phyloP scores from a whole-genome alignment of 129 eudicot genomes.

The Saposhnikovia divaricata region DNA sequence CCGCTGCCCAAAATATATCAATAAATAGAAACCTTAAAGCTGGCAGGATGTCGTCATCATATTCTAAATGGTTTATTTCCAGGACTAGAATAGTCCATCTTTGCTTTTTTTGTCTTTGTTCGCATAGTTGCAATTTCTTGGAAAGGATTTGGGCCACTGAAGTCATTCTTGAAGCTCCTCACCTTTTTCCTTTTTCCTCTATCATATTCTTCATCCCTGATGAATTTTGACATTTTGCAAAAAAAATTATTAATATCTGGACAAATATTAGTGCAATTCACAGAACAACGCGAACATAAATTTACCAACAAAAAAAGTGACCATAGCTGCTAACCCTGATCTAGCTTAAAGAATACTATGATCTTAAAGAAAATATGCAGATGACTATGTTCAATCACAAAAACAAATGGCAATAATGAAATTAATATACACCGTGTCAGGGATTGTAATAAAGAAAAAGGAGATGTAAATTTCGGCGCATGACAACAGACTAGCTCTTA shows the following conservation, averaged over 20 bases:
- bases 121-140: constrained; percentile 68
- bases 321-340: neutral
- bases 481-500: neutral
- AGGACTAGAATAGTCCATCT: constrained; percentile 22
- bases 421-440: neutral
- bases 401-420: neutral
- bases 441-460: neutral
- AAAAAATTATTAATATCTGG: neutral
- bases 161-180: constrained; percentile 30
- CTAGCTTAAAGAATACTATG: neutral
- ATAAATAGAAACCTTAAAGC: neutral
- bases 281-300: neutral
- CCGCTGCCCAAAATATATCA: neutral
- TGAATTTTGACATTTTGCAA: neutral
- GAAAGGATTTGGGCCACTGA: constrained; percentile 76
- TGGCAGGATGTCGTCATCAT: constrained; percentile 7
- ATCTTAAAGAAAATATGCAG: neutral
- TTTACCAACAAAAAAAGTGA: neutral
- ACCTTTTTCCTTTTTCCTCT: constrained; percentile 78
- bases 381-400: neutral
- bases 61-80: constrained; percentile 46
- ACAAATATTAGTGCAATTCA: neutral
- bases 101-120: constrained; percentile 30
- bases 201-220: constrained; percentile 96
- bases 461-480: neutral